These are phyloP conservation scores for Pythium rhizo-oryzae DNA, from an alignment of 352 stramenopile genomes.

Conservation along the genomic window DNA sequence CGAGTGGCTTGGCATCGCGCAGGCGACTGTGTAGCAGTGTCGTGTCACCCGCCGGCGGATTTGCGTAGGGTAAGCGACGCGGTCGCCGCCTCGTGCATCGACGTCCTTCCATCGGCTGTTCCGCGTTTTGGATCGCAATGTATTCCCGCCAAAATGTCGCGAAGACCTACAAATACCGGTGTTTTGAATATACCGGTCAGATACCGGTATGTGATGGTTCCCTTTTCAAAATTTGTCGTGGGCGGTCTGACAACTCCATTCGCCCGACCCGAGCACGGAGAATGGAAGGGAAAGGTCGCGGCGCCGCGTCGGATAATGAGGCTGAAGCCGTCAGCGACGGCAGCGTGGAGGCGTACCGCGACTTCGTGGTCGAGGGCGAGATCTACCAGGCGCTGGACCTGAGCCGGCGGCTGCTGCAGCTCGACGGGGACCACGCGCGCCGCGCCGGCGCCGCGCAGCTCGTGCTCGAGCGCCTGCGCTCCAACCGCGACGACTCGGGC, in stretches of 20 bases:
- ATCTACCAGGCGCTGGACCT: constrained; percentile 46
- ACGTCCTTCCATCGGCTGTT: neutral
- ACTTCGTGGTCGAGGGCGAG: constrained; percentile 54
- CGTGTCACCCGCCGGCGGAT: neutral
- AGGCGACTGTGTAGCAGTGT: constrained; percentile 15
- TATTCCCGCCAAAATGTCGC: constrained; percentile 15
- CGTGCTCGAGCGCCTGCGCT: constrained; percentile 73
- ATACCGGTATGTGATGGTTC: constrained; percentile 19
- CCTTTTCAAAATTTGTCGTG: constrained; percentile 17
- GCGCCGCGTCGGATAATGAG: neutral
- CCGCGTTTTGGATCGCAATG: neutral
- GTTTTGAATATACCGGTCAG: neutral
- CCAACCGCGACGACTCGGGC: constrained; percentile 45
- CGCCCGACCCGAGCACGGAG: neutral
- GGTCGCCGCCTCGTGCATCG: neutral
- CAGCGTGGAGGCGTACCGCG: constrained; percentile 41
- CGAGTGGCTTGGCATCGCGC: constrained; percentile 1
- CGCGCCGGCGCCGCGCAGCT: constrained; percentile 52
- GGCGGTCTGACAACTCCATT: neutral
- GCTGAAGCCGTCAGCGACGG: neutral
- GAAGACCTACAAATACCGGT: constrained; percentile 4
- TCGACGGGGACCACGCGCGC: constrained; percentile 36
- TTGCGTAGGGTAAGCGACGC: neutral
- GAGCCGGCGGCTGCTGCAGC: constrained; percentile 58
- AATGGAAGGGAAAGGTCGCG: constrained; percentile 14